Conservation (phyloP, 148 eudicot species). For the Tetragonia tetragonoides region DNA sequence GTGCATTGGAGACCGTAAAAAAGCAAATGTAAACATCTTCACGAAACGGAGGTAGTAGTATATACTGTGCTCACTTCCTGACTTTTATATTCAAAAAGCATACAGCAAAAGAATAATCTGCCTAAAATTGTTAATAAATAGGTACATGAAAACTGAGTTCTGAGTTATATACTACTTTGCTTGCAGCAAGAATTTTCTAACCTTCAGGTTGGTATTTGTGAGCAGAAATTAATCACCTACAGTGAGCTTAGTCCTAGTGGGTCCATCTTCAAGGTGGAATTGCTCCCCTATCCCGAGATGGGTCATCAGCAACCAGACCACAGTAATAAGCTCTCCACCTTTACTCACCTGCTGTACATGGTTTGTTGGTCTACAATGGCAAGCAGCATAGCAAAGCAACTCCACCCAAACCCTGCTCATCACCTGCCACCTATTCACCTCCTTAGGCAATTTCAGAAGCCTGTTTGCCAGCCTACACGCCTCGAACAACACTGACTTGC, state of each 20-base stretch:
- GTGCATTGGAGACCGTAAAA: too few species aligned
- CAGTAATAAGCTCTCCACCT: slow-evolving; percentile 27
- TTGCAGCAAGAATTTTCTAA: too few species aligned
- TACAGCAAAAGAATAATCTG: too few species aligned
- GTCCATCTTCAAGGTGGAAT: slow-evolving; percentile 29
- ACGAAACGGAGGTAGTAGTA: too few species aligned
- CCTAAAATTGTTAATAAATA: too few species aligned
- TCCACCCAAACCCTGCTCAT: slow-evolving; percentile 20
- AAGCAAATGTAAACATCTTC: too few species aligned
- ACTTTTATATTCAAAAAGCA: too few species aligned
- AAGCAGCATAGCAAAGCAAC: slow-evolving; percentile 33
- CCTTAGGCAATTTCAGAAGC: slow-evolving; percentile 6
- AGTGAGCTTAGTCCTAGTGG: slow-evolving; percentile 26
- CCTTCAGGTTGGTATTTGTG: too few species aligned
- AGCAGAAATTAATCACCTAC: not conserved
- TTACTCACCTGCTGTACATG: slow-evolving; percentile 28
- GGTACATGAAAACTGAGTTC: too few species aligned
- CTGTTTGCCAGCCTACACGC: slow-evolving; percentile 19
- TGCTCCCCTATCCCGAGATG: slow-evolving; percentile 35
- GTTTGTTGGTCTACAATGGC: slow-evolving; percentile 24
- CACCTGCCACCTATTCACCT: slow-evolving; percentile 20
- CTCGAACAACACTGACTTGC: slow-evolving; percentile 16
- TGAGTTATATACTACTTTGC: too few species aligned
- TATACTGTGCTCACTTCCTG: too few species aligned
- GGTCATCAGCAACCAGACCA: slow-evolving; percentile 32